Base-by-base conservation (phyloP, 805 yeast species). In the Candida maris region DNA sequence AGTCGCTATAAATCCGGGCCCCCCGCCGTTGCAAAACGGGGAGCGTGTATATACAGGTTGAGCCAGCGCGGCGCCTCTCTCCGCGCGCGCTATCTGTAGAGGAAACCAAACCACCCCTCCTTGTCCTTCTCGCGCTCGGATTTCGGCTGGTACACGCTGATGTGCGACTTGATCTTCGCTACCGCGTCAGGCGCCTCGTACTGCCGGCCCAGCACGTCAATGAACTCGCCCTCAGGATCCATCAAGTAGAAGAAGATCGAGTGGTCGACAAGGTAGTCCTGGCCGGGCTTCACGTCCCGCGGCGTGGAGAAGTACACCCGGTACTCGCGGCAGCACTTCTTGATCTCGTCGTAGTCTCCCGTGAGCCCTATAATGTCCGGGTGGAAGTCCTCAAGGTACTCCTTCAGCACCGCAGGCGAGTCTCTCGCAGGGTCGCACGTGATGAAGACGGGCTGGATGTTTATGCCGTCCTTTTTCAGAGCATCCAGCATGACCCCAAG, bases 291-390 rank as follows among this genome's bases (percentile, higher is more conserved):
- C 31, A 93, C 82, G 56, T 87, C 77, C 18, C 89, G 85, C 3
- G 98, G 98, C 1, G 98, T 93, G n/a, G 96, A 86, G 62, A 93
- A 93, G 62, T 93, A 93, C 10, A 93, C 98, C 48, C 98, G 73
- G 64, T 79, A 93, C 49, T 80, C 78, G 62, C 88, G 93, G 68
- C 98, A 93, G 36, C 81, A 75, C 44, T 74, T 71, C 62, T 88
- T 91, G 41, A 93, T 78, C 41, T 81, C 81, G 21, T 87, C 93
- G 58, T 86, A 91, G 12, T 84, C 70, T 27, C 98, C 98, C 0
- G 97, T 93, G 43, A 93, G 73, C 0, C 98, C 98, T 39, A 87
- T 68, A 34, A 93, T 85, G 28, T 77, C 79, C 2, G 89, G 86
- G 56, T 93, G 96, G 76, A 93, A 93, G 54, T 93, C 98, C 17